Evolutionary conservation across 1,139 yeast species (phyloP), one percentile per base, ranked within the genome.

Genomic region (Pichia sp.): DNA sequence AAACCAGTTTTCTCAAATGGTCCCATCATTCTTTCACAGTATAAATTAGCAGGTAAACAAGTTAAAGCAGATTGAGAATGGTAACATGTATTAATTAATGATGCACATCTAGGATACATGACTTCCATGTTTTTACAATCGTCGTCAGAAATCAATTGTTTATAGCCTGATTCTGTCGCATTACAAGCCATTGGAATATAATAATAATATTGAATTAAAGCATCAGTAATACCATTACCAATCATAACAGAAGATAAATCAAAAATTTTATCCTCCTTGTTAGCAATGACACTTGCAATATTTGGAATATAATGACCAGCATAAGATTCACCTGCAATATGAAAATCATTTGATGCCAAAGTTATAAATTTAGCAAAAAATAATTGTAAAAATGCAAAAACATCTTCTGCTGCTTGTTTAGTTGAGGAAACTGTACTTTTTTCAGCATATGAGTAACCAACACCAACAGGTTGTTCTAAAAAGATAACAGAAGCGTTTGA

Each of bases 401-500:
- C 89, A 53, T 86, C 95, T 56, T 74, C 72, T 25, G 85, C 89
- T 27, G 91, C 91, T 43, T 85, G 72, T 15, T 74, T 78, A 37
- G 91, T 80, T 51, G 72, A 70, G 24, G 70, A 64, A 28, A 84
- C 78, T 28, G 66, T 65, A 31, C 74, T 74, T 19, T 48, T 39
- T 4, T 47, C 46, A 4, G 50, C 43, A 65, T 87, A 88, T 7
- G 96, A 87, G 66, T 79, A 88, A 35, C 96, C 97, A 39, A 85
- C 95, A 49, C 87, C 86, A 41, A 88, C 95, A 2, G 97, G 97
- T 65, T 88, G 96, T 64, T 89, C 97, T 56, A 89, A 74, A 70
- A 85, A 89, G 58, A 89, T 85, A 31, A 88, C 91, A 15, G 91
- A 76, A 20, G 96, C 96, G 57, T 87, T 87, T 51, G 76, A 69